Base-by-base conservation (phyloP, 371 early-diverging fungal genomes). In the Mortierella sp. region DNA sequence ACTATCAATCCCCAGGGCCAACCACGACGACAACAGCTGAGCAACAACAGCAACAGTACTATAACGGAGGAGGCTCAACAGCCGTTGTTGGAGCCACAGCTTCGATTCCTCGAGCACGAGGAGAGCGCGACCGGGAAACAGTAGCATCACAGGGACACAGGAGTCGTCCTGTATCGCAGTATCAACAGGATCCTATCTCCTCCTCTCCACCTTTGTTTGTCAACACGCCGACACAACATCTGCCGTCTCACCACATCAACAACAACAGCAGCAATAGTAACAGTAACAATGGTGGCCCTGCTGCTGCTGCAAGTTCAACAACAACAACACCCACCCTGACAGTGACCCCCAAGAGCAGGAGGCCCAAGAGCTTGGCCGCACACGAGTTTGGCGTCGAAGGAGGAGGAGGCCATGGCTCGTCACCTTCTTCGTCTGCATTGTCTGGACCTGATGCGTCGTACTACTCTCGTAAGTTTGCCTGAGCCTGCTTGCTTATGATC, bases 321-420 rank as follows among this genome's bases (percentile, higher is more conserved):
- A 29, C 66, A 31, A 44, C 66, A 50, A 47, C 61, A 45, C 26
- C 66, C 45, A 44, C 58, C 40, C 41, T 39, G 34, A 68, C 67
- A 5, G 73, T 66, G 31, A 52, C 74, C n/a, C 71, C 68, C 16
- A 80, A 76, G 66, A 73, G 37, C 29, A 71, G 76, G 50, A 72
- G 80, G 50, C 80, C 80, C 48, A 80, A 80, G 67, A 80, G 80
- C 41, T 43, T 80, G 66, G 80, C 80, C 26, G 71, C 75, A 11
- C 76, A 80, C 31, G 76, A 80, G 66, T 66, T 74, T 69, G 64
- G 64, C 40, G 74, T 37, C 26, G 79, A 79, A 8, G 55, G 39
- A n/a, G 53, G 13, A n/a, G 61, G 65, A 39, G 47, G 44, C 19
- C 70, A 76, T 40, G 76, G 76, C 64, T 70, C 70, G 9, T 37